Conservation (phyloP, 2,329 filamentous ascomycete genomes). For the Nannizziopsis barbatae region DNA sequence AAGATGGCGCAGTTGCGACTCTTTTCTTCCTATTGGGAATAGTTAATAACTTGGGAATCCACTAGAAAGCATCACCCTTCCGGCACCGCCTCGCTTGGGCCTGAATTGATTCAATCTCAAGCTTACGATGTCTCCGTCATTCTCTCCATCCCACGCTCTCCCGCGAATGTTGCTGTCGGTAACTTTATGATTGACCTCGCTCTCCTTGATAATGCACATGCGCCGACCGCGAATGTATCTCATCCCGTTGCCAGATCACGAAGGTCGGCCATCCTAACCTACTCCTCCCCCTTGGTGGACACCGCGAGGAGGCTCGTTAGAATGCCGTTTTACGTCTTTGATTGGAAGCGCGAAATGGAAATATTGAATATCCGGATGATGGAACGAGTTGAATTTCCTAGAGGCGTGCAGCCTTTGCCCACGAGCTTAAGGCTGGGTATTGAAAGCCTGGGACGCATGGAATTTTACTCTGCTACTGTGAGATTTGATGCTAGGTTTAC, state of each 20-base stretch:
- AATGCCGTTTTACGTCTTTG: slow-evolving; percentile 59
- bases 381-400: slow-evolving; percentile 57
- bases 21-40: neutral
- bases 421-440: slow-evolving; percentile 52
- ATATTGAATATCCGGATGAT: slow-evolving; percentile 58
- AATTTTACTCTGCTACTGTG: slow-evolving; percentile 62
- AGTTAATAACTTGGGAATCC: neutral
- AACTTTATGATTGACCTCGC: slow-evolving; percentile 87
- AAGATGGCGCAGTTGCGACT: neutral
- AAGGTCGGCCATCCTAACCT: slow-evolving; percentile 68
- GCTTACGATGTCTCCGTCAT: slow-evolving; percentile 73
- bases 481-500: slow-evolving; percentile 62
- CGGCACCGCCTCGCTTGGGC: slow-evolving; percentile 41
- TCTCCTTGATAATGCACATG: slow-evolving; percentile 44
- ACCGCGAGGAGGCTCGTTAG: slow-evolving; percentile 49
- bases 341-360: slow-evolving; percentile 53
- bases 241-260: slow-evolving; percentile 50
- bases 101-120: slow-evolving; percentile 57
- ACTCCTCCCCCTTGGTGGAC: slow-evolving; percentile 59
- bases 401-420: slow-evolving; percentile 44
- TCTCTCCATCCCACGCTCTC: slow-evolving; percentile 67
- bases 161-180: slow-evolving; percentile 60
- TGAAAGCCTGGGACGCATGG: slow-evolving; percentile 56
- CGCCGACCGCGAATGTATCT: slow-evolving; percentile 22
- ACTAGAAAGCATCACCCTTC: slow-evolving; percentile 39